These are phyloP conservation scores for Larix kaempferi DNA, from an alignment of 75 land plant genomes.

Conservation along the genomic window DNA sequence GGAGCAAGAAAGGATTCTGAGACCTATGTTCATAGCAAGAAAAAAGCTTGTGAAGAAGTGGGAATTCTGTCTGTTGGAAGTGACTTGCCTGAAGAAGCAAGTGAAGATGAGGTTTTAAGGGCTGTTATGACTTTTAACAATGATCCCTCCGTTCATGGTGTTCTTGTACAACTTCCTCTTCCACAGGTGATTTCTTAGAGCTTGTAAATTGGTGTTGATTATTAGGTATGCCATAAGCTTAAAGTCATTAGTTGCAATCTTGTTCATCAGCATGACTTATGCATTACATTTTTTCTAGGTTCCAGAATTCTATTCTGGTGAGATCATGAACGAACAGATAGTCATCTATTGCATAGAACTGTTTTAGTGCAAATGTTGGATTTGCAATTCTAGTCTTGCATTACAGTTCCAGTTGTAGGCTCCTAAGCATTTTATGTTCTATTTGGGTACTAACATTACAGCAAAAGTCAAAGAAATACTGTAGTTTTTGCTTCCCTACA, in stretches of 20 bases:
- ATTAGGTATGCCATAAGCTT: background rate
- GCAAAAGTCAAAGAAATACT: background rate
- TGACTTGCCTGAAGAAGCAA: conserved; percentile 60
- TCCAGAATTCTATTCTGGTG: background rate
- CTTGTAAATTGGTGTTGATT: background rate
- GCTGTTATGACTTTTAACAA: conserved; percentile 47
- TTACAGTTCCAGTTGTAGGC: background rate
- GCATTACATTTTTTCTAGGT: background rate
- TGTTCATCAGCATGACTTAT: background rate
- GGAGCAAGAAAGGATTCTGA: conserved; percentile 79
- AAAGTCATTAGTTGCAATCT: background rate
- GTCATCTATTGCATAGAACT: too few relatives aligned
- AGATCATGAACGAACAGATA: background rate
- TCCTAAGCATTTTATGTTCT: background rate
- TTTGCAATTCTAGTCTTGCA: background rate
- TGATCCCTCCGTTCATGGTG: conserved; percentile 81
- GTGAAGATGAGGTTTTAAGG: conserved; percentile 60
- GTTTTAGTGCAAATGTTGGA: background rate
- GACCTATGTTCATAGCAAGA: conserved; percentile 77
- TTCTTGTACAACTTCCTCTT: conserved; percentile 89
- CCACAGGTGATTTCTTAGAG: conserved; percentile 50
- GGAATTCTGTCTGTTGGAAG: conserved; percentile 63
- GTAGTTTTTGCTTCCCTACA: background rate
- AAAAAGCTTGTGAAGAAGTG: conserved; percentile 72
- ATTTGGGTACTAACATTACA: background rate